Evolutionary conservation across 2,329 filamentous ascomycete species (phyloP).

Genomic region (Septoria linicola): DNA sequence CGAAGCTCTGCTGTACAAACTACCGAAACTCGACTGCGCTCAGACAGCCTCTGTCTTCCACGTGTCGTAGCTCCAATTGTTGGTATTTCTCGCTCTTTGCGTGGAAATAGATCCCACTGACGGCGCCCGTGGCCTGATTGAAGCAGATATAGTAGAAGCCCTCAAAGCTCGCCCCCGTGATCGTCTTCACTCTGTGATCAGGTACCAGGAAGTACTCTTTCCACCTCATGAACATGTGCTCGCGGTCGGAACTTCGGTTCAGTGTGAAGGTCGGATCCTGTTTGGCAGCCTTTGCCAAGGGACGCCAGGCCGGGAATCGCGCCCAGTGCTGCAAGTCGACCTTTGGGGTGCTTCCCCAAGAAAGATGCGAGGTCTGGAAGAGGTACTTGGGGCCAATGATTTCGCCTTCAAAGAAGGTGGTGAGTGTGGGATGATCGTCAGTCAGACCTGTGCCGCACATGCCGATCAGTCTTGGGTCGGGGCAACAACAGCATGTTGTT

Average conservation of each 20-base stretch:
- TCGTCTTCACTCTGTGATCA: slow-evolving; percentile 86
- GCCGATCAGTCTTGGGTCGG: slow-evolving; percentile 11
- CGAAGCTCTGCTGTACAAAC: neutral
- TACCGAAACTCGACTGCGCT: slow-evolving; percentile 85
- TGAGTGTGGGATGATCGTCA: slow-evolving; percentile 93
- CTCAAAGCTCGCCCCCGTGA: slow-evolving; percentile 93
- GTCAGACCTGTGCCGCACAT: slow-evolving; percentile 66
- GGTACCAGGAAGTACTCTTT: slow-evolving; percentile 98
- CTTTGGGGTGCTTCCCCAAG: slow-evolving; percentile 90
- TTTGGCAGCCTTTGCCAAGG: slow-evolving; percentile 65
- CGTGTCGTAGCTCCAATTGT: slow-evolving; percentile 85
- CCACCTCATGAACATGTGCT: slow-evolving; percentile 98
- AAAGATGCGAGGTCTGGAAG: slow-evolving; percentile 85
- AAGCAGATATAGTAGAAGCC: slow-evolving; percentile 99
- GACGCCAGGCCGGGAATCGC: slow-evolving; percentile 82
- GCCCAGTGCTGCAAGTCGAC: slow-evolving; percentile 92
- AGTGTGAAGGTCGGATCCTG: slow-evolving; percentile 55
- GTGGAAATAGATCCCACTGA: slow-evolving; percentile 96
- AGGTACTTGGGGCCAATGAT: slow-evolving; percentile 93
- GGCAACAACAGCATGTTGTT: neutral
- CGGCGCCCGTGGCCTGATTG: slow-evolving; percentile 81
- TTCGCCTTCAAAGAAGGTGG: slow-evolving; percentile 97
- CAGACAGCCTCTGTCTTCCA: slow-evolving; percentile 79
- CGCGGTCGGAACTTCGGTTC: slow-evolving; percentile 72
- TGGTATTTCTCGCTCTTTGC: slow-evolving; percentile 98